Base-by-base conservation (phyloP, 257 asterid genomes). In the Plantago ovata region DNA sequence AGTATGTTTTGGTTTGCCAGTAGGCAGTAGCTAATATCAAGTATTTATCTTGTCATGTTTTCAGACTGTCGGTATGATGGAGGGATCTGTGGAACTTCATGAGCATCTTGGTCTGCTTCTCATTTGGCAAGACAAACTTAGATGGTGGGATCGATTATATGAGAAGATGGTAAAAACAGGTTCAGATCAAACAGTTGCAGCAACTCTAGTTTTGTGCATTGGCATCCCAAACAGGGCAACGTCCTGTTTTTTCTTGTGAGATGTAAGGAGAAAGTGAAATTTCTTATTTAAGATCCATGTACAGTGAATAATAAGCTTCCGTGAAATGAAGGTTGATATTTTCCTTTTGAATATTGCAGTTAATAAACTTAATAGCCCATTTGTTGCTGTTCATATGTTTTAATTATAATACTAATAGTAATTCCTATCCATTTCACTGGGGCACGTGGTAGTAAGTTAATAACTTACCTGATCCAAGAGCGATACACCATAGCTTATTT, bases 21-120 rank as follows among this genome's bases (percentile, higher is more conserved):
- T n/a, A n/a, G n/a, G n/a, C 51, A n/a, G 9, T 45, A 0, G 51
- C 51, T n/a, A 45, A 53, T 16, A 8, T 33, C 14, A 24, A 55
- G 28, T 3, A 22, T 19, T 7, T 24, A 42, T 21, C n/a, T 52
- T 33, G 20, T 53, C 48, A 38, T 23, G 33, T 71, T 62, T n/a
- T 51, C 84, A 81, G 95, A 60, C 78, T 51, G 79, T 72, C 36
- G 67, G 61, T 79, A 79, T 73, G 85, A 79, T n/a, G 79, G 7
- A 81, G 58, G 79, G 79, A 76, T 80, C 75, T 10, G 61, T 66
- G 53, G 73, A 68, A 61, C 86, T 85, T 40, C 73, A 68, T 53
- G 43, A 70, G 67, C 75, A 72, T 72, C 62, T 28, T 79, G 45
- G 64, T 75, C 3, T 13, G 64, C 61, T 66, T 70, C 75, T 78